These are phyloP conservation scores for Metarhizium brunneum DNA, from an alignment of 2,329 filamentous ascomycete genomes.

Conservation along the genomic window DNA sequence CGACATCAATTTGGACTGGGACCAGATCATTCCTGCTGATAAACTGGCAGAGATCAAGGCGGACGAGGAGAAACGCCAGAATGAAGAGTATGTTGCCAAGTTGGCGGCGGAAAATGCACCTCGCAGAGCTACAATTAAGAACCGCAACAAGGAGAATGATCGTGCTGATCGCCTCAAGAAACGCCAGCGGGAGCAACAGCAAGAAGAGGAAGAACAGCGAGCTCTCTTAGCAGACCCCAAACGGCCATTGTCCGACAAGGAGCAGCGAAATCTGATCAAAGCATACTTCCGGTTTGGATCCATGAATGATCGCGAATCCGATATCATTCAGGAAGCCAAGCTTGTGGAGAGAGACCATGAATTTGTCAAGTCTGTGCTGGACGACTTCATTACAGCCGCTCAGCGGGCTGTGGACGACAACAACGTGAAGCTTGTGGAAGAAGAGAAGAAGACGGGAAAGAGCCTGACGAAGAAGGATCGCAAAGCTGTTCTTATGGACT, in stretches of 20 bases:
- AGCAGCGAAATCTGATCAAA: conserved; percentile 83
- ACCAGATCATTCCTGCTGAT: conserved; percentile 94
- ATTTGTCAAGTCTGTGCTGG: conserved; percentile 67
- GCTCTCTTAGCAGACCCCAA: conserved; percentile 72
- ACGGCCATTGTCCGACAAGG: conserved; percentile 84
- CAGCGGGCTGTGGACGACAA: conserved; percentile 55
- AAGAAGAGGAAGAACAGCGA: conserved; percentile 64
- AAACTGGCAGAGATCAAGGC: conserved; percentile 83
- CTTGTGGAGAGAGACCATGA: conserved; percentile 72
- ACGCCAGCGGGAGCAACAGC: conserved; percentile 52
- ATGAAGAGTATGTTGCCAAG: conserved; percentile 73
- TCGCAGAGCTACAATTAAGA: conserved; percentile 58
- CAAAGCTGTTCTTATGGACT: conserved; percentile 94
- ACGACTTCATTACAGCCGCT: conserved; percentile 58
- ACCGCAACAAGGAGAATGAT: conserved; percentile 48
- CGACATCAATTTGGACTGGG: conserved; percentile 73
- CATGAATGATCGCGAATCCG: conserved; percentile 78
- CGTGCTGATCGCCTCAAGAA: conserved; percentile 59
- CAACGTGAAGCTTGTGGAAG: conserved; percentile 63
- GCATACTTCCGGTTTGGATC: conserved; percentile 88
- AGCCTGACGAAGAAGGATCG: conserved; percentile 91
- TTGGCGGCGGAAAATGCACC: conserved; percentile 80
- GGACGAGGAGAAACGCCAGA: conserved; percentile 75
- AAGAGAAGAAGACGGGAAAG: conserved; percentile 76
- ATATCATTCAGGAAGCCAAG: conserved; percentile 80